Conservation (phyloP, 768 basidiomycete species). For the Pleurotus eryngii region DNA sequence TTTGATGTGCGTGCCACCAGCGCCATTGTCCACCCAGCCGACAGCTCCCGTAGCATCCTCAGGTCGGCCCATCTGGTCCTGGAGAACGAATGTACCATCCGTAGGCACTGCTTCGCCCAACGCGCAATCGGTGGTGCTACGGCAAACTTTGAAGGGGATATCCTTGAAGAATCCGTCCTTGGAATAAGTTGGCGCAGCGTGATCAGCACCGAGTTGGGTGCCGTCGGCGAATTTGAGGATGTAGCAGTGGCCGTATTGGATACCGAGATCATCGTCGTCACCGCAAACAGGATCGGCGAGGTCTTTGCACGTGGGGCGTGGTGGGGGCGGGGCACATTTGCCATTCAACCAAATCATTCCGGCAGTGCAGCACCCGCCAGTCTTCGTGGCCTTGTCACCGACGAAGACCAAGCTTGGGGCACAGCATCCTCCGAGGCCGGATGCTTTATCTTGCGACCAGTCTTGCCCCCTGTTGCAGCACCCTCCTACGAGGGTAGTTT, state of each 20-base stretch:
- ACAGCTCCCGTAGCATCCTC: not conserved
- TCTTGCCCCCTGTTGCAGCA: not conserved
- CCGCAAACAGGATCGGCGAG: not conserved
- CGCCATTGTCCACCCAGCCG: not conserved
- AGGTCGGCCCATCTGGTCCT: not conserved
- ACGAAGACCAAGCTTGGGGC: not conserved
- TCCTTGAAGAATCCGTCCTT: conserved; percentile 2
- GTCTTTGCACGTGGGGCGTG: not conserved
- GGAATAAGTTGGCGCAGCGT: not conserved
- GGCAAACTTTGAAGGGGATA: not conserved
- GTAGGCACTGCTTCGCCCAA: not conserved
- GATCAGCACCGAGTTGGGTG: conserved; percentile 1
- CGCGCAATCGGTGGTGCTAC: not conserved
- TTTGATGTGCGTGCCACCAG: not conserved
- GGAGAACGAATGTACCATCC: not conserved
- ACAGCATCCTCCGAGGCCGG: not conserved
- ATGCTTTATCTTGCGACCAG: conserved; percentile 1
- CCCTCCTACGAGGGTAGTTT: not conserved
- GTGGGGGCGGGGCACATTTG: not conserved
- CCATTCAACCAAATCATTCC: conserved; percentile 3
- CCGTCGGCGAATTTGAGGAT: not conserved
- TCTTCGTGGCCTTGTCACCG: conserved; percentile 1
- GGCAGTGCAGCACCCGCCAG: not conserved
- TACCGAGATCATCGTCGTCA: not conserved
- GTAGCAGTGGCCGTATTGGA: conserved; percentile 3